These are phyloP conservation scores for Globisporangium paddicum DNA, from an alignment of 352 stramenopile species.

Conservation along the genomic window DNA sequence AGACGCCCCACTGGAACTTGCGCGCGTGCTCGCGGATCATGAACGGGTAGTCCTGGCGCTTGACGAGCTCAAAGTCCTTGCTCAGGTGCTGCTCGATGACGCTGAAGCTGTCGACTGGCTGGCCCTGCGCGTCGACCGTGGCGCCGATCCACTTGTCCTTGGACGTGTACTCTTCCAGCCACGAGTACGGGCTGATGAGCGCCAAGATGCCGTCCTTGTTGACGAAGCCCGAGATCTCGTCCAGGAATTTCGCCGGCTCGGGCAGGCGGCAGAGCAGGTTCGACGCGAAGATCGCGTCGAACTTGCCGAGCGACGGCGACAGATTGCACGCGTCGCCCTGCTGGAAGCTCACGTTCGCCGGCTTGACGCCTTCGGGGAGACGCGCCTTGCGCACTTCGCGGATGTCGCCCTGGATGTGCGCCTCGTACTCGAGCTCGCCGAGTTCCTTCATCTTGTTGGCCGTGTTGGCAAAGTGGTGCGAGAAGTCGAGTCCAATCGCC, in stretches of 20 bases:
- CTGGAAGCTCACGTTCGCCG: slow-evolving; percentile 81
- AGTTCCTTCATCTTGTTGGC: slow-evolving; percentile 85
- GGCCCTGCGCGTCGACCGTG: slow-evolving; percentile 29
- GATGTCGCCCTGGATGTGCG: slow-evolving; percentile 89
- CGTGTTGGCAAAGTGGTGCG: slow-evolving; percentile 84
- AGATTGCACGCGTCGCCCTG: slow-evolving; percentile 94
- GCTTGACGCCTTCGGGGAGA: slow-evolving; percentile 60
- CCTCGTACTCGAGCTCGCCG: slow-evolving; percentile 76
- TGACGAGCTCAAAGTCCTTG: slow-evolving; percentile 72
- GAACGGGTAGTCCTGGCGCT: slow-evolving; percentile 84
- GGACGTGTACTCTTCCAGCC: slow-evolving; percentile 96
- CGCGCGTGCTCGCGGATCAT: slow-evolving; percentile 91
- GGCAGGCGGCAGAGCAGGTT: slow-evolving; percentile 96
- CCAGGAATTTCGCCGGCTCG: slow-evolving; percentile 89
- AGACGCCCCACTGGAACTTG: slow-evolving; percentile 92
- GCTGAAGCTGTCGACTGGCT: slow-evolving; percentile 63
- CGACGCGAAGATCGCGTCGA: slow-evolving; percentile 93
- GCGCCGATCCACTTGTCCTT: slow-evolving; percentile 86
- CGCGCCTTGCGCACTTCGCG: slow-evolving; percentile 41
- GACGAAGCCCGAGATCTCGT: slow-evolving; percentile 80
- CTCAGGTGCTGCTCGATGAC: slow-evolving; percentile 54
- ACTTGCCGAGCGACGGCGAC: slow-evolving; percentile 67
- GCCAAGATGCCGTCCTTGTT: slow-evolving; percentile 91
- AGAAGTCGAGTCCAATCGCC: slow-evolving; percentile 93
- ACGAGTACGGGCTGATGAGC: slow-evolving; percentile 96